Base-by-base conservation (phyloP, 441 rosid genomes). In the Heliophila coronopifolia region DNA sequence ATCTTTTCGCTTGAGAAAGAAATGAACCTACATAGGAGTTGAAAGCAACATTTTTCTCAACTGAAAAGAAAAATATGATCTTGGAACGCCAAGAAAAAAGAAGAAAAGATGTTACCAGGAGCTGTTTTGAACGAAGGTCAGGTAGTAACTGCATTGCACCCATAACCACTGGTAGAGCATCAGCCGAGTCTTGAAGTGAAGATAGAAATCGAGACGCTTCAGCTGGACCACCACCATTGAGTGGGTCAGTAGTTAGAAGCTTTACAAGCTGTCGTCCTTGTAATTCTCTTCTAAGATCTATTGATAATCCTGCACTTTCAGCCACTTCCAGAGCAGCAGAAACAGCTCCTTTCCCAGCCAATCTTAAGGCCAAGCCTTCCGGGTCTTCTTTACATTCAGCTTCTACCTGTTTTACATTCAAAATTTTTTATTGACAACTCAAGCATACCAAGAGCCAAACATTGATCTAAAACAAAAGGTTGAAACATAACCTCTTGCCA, bases 121-220 rank as follows among this genome's bases (percentile, higher is more conserved):
- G 95, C 70, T 92, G 99, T 71, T 92, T 92, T 34, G 99, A 88
- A 56, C 97, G 92, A 54, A 92, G 83, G 73, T 92, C 82, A 63
- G 99, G 86, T 62, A 92, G 62, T 52, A 92, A 69, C 71, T 88
- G 99, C 99, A 92, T 92, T 58, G 99, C 99, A 58, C 97, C 95
- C 87, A 88, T 88, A 58, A 87, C 99, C 63, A 92, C 99, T 26
- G 94, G 90, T 58, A 88, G 70, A 42, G 95, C 99, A 77, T 92
- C 99, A 65, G 91, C 80, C 25, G 99, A 81, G 59, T 85, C 94
- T 65, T 84, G 82, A 32, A 92, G 68, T 17, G 97, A 92, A 18
- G 99, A 92, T n/a, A 92, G 78, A 77, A 92, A 92, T 44, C 99
- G 87, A 30, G 99, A 92, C 20, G 99, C 99, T 81, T 92, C 97